These are phyloP conservation scores for Dysphania ambrosioides DNA, from an alignment of 148 eudicot genomes.

Conservation along the genomic window DNA sequence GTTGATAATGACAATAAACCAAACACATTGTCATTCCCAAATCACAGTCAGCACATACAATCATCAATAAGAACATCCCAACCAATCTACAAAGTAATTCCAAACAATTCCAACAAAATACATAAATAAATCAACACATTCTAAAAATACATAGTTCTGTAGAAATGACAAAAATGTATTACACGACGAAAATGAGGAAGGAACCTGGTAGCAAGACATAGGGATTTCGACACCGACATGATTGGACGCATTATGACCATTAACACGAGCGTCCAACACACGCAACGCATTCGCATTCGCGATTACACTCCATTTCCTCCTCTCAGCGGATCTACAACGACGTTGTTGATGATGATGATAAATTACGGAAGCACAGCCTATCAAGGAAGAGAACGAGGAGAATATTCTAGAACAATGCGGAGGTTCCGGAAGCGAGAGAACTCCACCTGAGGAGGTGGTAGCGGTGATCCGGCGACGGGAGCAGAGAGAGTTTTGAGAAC, in stretches of 20 bases:
- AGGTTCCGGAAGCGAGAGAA: constrained; percentile 15
- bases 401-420: not conserved
- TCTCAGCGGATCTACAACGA: not conserved
- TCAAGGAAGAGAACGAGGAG: not conserved
- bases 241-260: constrained; percentile 30
- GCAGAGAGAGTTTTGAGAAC: constrained; percentile 9
- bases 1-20: not conserved
- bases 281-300: constrained; percentile 33
- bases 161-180: not conserved
- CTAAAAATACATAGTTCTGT: not conserved
- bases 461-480: not conserved
- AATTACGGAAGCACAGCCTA: not conserved
- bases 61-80: too few relatives aligned
- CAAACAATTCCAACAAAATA: too few relatives aligned
- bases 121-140: too few relatives aligned
- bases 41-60: not conserved
- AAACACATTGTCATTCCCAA: not conserved
- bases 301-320: constrained; percentile 11
- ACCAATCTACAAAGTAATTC: too few relatives aligned
- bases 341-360: not conserved
- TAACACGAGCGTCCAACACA: constrained; percentile 34
- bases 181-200: not conserved
- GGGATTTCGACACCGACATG: constrained; percentile 61
- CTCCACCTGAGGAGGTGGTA: not conserved
- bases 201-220: constrained; percentile 83